Evolutionary conservation across 164 flowering plant species (phyloP), one percentile per base, ranked within the genome.

Genomic region (Berberis thunbergii): DNA sequence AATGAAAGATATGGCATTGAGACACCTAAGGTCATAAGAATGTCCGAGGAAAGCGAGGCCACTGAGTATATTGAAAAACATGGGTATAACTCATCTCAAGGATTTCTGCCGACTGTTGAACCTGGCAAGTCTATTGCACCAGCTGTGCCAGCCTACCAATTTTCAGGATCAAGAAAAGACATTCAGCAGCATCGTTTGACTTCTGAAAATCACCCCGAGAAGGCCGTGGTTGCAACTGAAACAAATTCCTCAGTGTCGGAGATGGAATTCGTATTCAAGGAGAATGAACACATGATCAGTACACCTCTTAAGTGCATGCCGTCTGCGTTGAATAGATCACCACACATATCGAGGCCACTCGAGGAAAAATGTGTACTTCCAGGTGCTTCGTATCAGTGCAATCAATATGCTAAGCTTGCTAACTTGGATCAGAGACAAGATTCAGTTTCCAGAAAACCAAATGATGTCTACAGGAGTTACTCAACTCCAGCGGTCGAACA

Each of bases 261-360:
- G 43, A 58, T 62, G n/a, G 63, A 49, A 65, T 4, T n/a, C 11
- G 64, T 45, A 61, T 3, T 40, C 8, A 45, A 59, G 55, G 74
- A 65, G 59, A 64, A 68, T 43, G 49, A 54, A 48, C 61, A 67
- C 59, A 65, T 59, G 55, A 49, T 49, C 49, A 44, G 11, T 59
- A 54, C 59, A 12, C 41, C 71, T 68, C 62, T 65, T 44, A 70
- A 64, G 45, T 63, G 66, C 63, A 60, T 62, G 69, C 65, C 67
- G 63, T 69, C 86, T 54, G 71, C 65, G n/a, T 56, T 58, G 39
- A 71, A 78, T 61, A 57, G 13, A 53, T 60, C 76, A 49, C 59
- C 57, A 64, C 70, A 46, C 52, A 64, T 54, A 53, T 52, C 69
- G n/a, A 58, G 68, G 53, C 67, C 81, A 6, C 70, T 60, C 39